These are phyloP conservation scores for Neurospora tetrasperma DNA, from an alignment of 495 filamentous ascomycete genomes.

Conservation along the genomic window DNA sequence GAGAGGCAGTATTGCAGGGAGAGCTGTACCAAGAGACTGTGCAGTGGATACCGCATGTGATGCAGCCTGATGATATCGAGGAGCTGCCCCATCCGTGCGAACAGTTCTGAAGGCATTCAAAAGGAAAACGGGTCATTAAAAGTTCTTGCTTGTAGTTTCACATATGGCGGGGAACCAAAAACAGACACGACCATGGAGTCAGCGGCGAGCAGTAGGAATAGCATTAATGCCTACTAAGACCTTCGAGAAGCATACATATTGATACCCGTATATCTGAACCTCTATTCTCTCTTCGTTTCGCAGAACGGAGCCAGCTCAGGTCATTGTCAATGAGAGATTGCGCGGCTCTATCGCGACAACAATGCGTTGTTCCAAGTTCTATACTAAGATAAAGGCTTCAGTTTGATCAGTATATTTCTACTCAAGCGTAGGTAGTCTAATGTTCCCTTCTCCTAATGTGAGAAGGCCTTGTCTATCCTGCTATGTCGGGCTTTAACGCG, in stretches of 20 bases:
- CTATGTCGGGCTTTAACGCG: background rate
- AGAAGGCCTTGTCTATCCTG: background rate
- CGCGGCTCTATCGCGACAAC: background rate
- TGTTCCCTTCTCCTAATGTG: background rate
- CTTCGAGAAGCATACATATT: background rate
- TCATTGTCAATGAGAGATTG: background rate
- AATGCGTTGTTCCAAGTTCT: background rate
- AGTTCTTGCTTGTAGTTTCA: background rate
- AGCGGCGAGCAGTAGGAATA: background rate
- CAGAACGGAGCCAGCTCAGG: background rate
- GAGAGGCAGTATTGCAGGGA: background rate
- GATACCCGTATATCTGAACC: background rate
- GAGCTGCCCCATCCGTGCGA: background rate
- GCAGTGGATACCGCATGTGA: background rate
- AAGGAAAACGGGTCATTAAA: background rate
- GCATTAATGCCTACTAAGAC: background rate
- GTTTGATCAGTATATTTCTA: background rate
- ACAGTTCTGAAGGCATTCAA: background rate
- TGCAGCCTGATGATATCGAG: background rate
- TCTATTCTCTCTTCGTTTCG: background rate
- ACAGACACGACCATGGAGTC: background rate
- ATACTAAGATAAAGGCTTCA: background rate
- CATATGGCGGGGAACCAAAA: background rate
- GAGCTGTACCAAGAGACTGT: background rate
- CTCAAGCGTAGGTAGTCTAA: background rate